Conservation (phyloP, 441 rosid genomes). For the Aleurites moluccanus region DNA sequence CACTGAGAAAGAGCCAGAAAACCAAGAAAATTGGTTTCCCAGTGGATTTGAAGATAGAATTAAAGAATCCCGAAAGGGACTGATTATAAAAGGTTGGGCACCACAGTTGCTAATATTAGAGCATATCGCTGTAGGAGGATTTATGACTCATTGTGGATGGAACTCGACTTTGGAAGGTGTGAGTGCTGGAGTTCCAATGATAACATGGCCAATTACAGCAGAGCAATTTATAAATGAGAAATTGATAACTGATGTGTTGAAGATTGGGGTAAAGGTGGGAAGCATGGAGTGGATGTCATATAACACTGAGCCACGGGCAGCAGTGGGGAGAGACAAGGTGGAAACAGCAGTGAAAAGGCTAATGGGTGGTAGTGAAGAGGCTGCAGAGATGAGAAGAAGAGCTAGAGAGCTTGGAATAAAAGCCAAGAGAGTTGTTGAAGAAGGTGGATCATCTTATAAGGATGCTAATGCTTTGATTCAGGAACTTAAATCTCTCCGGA, state of each 20-base stretch:
- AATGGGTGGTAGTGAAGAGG: conserved; percentile 31
- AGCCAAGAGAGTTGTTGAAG: conserved; percentile 37
- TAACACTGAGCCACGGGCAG: not conserved
- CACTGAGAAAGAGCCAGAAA: conserved; percentile 5
- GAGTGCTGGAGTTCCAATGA: conserved; percentile 10
- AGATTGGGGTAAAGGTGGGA: conserved; percentile 14
- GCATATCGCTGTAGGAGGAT: conserved; percentile 11
- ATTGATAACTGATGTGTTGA: conserved; percentile 14
- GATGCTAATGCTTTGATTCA: conserved; percentile 28
- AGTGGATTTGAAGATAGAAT: conserved; percentile 18
- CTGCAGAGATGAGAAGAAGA: conserved; percentile 36
- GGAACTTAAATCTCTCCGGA: conserved; percentile 25
- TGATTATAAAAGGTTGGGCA: conserved; percentile 13
- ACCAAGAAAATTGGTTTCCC: not conserved
- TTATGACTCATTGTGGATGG: conserved; percentile 16
- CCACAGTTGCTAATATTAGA: conserved; percentile 15
- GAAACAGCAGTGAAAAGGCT: conserved; percentile 28
- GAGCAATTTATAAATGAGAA: conserved; percentile 18
- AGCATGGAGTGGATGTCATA: conserved; percentile 3
- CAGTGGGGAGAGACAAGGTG: conserved; percentile 23
- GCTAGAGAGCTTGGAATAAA: conserved; percentile 30
- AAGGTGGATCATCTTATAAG: conserved; percentile 34
- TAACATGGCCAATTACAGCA: conserved; percentile 18
- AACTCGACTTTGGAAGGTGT: conserved; percentile 16
- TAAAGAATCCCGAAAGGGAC: not conserved